Evolutionary conservation across 1,284 basidiomycete species (phyloP).

Genomic region (Ustilago esculenta): DNA sequence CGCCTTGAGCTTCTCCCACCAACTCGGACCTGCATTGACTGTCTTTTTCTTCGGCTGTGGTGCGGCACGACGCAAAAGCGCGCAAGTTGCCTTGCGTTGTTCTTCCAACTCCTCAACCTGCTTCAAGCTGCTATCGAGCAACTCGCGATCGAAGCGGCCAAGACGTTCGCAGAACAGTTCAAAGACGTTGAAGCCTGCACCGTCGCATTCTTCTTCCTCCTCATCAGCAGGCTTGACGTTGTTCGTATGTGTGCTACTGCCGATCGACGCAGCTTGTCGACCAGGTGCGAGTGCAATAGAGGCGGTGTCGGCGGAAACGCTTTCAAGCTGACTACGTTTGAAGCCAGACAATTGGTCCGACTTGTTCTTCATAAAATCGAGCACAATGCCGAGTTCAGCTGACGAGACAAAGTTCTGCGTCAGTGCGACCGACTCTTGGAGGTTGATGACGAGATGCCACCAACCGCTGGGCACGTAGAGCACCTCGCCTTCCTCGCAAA

Average conservation of each 20-base stretch:
- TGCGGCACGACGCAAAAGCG: constrained; percentile 8
- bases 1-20: constrained; percentile 40
- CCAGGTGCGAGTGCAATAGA: constrained; percentile 12
- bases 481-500: constrained; percentile 67
- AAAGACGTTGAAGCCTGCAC: constrained; percentile 43
- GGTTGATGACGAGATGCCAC: constrained; percentile 64
- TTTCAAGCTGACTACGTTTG: constrained; percentile 44
- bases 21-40: constrained; percentile 15
- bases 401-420: constrained; percentile 70
- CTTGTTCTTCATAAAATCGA: constrained; percentile 68
- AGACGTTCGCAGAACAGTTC: constrained; percentile 49
- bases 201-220: constrained; percentile 45
- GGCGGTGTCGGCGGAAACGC: too few species aligned
- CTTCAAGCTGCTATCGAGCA: constrained; percentile 32
- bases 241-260: not conserved
- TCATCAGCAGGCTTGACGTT: not conserved
- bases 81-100: constrained; percentile 2
- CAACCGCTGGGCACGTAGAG: constrained; percentile 67
- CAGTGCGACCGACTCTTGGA: constrained; percentile 66
- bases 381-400: constrained; percentile 67
- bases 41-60: constrained; percentile 2
- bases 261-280: constrained; percentile 21
- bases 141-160: constrained; percentile 27
- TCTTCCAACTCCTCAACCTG: constrained; percentile 31
- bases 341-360: constrained; percentile 69